Evolutionary conservation across 441 rosid genomes (phyloP), one percentile per base, ranked within the genome.

Genomic region (Raphanus hybrid): DNA sequence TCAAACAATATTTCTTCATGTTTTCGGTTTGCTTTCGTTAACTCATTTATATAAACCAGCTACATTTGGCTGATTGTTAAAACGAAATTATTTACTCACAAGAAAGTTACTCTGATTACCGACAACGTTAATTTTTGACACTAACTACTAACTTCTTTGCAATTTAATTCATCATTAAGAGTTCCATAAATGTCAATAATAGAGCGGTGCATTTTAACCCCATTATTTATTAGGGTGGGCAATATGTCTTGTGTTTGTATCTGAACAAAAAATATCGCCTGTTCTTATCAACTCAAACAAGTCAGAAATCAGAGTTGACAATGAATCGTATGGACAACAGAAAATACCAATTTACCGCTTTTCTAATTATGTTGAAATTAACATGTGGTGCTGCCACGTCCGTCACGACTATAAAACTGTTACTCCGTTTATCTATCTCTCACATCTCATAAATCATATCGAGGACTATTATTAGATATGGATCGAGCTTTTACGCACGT

Each of bases 261-360:
- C 58, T 52, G 58, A 6, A 5, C 16, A 4, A 52, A 52, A 50
- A 52, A 52, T 52, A 52, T 52, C 20, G 58, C 15, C 15, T 52
- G 23, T 52, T 52, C 58, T 14, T 50, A 52, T 52, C 58, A 52
- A 52, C 20, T 52, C 6, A 52, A 14, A 52, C 58, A 14, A 14
- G 23, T 52, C 20, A 52, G 57, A 14, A 52, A 52, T 52, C 58
- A 52, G 58, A 52, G 20, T 52, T 52, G 59, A 54, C 26, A 54
- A 54, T 15, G 26, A 54, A 16, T 15, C 59, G 59, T 54, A 54
- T 54, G 59, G 59, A 54, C 59, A 54, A 54, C 59, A 54, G 59
- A 54, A 15, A 54, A 54, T 16, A 54, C 23, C 59, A 54, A 15
- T 16, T 54, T 54, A 16, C 23, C 4, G 23, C 59, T 54, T 54